phyloP scores from a whole-genome alignment of 1,139 yeast genomes.

The Williopsis jadinii region DNA sequence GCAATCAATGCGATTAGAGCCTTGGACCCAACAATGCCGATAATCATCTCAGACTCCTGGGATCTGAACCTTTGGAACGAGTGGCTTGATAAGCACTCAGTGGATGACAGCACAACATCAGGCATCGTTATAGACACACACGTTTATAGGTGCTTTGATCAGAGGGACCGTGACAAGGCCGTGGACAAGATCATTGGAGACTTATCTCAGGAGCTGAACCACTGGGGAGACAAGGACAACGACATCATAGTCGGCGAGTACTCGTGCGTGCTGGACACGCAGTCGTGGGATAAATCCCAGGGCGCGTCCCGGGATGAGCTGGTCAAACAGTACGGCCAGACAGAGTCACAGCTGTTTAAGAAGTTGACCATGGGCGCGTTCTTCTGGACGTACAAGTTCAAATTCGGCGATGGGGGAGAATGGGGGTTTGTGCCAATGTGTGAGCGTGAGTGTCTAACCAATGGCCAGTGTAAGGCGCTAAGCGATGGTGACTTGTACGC shows the following conservation, averaged over 20 bases:
- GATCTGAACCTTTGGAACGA: conserved; percentile 75
- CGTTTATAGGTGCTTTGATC: conserved; percentile 80
- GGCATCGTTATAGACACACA: conserved; percentile 82
- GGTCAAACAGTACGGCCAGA: conserved; percentile 39
- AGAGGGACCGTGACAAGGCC: conserved; percentile 56
- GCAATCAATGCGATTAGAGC: conserved; percentile 58
- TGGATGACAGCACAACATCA: conserved; percentile 15
- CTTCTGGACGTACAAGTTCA: conserved; percentile 90
- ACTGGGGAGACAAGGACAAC: conserved; percentile 30
- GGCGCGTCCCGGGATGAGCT: conserved; percentile 39
- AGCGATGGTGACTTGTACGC: conserved; percentile 37
- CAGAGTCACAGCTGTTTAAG: conserved; percentile 37
- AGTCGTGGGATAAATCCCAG: conserved; percentile 52
- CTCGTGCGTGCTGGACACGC: conserved; percentile 77
- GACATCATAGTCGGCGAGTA: conserved; percentile 86
- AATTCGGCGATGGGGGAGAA: conserved; percentile 89
- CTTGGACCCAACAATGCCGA: conserved; percentile 52
- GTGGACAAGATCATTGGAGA: conserved; percentile 61
- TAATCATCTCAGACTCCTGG: conserved; percentile 92
- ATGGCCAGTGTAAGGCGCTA: conserved; percentile 6
- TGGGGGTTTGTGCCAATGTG: conserved; percentile 89
- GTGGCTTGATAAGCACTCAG: conserved; percentile 43
- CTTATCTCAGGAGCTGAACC: conserved; percentile 42
- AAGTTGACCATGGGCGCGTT: conserved; percentile 64
- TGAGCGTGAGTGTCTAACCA: conserved; percentile 49